A percentile compares a stretch with the other conserved stretches of the same genome.
Evolutionary conservation across 306 rosid species (phyloP).

Genomic region (Lotus japonicus): DNA sequence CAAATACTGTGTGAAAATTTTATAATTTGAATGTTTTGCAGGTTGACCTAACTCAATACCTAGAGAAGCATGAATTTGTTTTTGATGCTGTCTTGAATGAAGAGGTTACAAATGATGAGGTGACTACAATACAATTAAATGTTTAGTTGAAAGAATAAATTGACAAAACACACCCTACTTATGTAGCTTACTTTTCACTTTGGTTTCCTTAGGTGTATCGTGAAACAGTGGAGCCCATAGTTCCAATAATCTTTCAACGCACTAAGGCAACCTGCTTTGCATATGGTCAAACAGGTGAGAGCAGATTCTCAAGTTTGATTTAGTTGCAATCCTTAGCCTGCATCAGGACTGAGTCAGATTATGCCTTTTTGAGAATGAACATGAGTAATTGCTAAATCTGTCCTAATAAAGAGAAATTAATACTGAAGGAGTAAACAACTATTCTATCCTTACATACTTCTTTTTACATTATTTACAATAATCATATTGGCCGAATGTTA

Average conservation of each 20-base stretch:
- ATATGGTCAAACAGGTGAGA: slow-evolving; percentile 88
- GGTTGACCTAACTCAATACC: slow-evolving; percentile 86
- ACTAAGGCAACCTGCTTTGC: slow-evolving; percentile 97
- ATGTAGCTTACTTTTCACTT: slow-evolving; percentile 12
- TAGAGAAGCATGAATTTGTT: slow-evolving; percentile 82
- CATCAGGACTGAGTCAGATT: background rate
- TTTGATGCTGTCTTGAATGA: slow-evolving; percentile 93
- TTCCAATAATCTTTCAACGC: slow-evolving; percentile 85
- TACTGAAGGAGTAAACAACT: too few relatives aligned
- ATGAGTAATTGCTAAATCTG: background rate
- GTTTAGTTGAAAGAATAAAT: background rate
- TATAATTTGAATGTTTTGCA: slow-evolving; percentile 29
- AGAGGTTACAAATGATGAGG: slow-evolving; percentile 92
- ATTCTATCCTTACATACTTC: too few relatives aligned
- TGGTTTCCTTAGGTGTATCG: slow-evolving; percentile 51
- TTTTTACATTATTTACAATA: too few relatives aligned
- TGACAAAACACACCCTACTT: background rate
- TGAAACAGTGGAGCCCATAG: slow-evolving; percentile 94
- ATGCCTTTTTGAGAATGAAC: slow-evolving; percentile 9
- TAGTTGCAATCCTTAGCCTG: slow-evolving; percentile 9
- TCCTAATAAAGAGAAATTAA: too few relatives aligned
- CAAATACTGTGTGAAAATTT: slow-evolving; percentile 10
- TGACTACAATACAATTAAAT: slow-evolving; percentile 23
- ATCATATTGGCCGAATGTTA: too few relatives aligned
- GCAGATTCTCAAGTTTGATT: slow-evolving; percentile 11